Evolutionary conservation across 352 stramenopile species (phyloP).

Genomic region (Plasmopara viticola): DNA sequence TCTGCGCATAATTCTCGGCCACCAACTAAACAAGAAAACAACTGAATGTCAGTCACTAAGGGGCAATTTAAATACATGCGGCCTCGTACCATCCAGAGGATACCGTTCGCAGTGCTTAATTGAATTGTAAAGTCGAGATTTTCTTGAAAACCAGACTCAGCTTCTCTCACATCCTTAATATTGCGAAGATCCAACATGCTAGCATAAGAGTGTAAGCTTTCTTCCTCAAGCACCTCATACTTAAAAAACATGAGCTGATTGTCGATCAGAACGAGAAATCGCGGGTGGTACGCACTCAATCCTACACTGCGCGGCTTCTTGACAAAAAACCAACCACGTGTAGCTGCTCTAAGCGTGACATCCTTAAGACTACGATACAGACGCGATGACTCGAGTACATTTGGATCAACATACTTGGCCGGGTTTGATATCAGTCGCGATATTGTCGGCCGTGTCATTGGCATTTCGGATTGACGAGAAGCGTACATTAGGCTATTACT

Average conservation of each 20-base stretch:
- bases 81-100: constrained; percentile 72
- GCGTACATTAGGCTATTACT: constrained; percentile 62
- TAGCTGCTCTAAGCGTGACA: constrained; percentile 54
- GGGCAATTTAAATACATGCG: background rate
- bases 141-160: constrained; percentile 71
- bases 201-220: constrained; percentile 58
- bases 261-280: constrained; percentile 79
- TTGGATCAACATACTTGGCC: constrained; percentile 65
- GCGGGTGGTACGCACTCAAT: constrained; percentile 71
- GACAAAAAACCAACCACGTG: constrained; percentile 80
- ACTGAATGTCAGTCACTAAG: constrained; percentile 4
- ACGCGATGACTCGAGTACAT: constrained; percentile 36
- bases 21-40: constrained; percentile 41
- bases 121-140: constrained; percentile 85
- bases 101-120: constrained; percentile 60
- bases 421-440: constrained; percentile 73
- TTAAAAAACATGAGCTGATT: constrained; percentile 80
- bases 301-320: constrained; percentile 63
- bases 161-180: constrained; percentile 79
- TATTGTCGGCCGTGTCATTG: constrained; percentile 48
- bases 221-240: constrained; percentile 75
- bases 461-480: constrained; percentile 44
- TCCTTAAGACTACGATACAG: constrained; percentile 76
- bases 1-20: constrained; percentile 71
- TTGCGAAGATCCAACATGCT: constrained; percentile 63